phyloP scores from a whole-genome alignment of 768 basidiomycete genomes.

The Leccinum longicurvipes region DNA sequence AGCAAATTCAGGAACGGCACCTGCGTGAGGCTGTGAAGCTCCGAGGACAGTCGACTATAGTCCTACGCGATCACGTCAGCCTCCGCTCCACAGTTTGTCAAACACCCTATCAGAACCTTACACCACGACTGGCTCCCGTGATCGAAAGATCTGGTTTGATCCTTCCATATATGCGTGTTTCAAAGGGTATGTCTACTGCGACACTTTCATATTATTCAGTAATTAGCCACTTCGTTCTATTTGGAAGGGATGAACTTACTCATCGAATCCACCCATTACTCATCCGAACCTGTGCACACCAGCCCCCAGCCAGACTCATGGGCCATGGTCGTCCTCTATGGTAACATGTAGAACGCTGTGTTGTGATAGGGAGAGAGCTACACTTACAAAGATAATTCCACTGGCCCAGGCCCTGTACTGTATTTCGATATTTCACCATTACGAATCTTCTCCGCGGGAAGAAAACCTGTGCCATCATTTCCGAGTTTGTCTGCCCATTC shows the following conservation, averaged over 20 bases:
- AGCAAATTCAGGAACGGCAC: not conserved
- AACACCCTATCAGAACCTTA: not conserved
- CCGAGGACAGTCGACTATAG: not conserved
- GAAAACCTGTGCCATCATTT: not conserved
- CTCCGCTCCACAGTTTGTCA: not conserved
- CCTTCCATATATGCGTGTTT: not conserved
- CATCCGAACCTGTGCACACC: not conserved
- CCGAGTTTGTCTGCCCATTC: not conserved
- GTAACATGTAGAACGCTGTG: not conserved
- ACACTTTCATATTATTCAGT: no score
- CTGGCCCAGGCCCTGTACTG: not conserved
- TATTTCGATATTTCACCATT: not conserved
- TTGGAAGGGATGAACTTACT: not conserved
- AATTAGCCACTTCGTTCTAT: not conserved
- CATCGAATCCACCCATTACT: not conserved
- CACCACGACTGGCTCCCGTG: not conserved
- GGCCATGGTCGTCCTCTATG: not conserved
- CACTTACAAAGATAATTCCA: not conserved
- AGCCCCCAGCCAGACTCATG: not conserved
- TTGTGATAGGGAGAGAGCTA: not conserved
- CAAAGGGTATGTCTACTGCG: no score
- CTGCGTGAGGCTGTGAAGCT: not conserved
- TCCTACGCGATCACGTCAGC: not conserved
- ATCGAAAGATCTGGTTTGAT: not conserved
- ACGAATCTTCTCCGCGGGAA: not conserved